These are phyloP conservation scores for Coniella lustricola DNA, from an alignment of 2,329 filamentous ascomycete species.

Conservation along the genomic window DNA sequence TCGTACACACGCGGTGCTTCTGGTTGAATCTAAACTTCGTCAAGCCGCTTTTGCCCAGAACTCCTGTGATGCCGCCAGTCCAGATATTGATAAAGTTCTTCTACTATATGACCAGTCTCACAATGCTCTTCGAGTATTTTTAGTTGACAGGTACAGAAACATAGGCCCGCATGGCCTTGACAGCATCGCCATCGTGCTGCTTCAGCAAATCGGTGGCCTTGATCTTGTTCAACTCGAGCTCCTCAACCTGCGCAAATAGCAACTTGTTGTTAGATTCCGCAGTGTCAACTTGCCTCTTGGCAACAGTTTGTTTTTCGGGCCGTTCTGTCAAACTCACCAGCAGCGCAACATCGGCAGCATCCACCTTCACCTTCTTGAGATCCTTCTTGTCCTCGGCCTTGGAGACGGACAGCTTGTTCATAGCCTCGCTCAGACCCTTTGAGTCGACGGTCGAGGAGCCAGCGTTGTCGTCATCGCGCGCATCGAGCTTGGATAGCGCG, in stretches of 20 bases:
- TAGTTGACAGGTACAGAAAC: constrained; percentile 21
- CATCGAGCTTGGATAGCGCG: constrained; percentile 64
- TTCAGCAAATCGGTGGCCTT: constrained; percentile 71
- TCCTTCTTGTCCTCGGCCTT: constrained; percentile 36
- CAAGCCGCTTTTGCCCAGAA: no score
- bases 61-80: neutral
- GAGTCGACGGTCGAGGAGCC: constrained; percentile 54
- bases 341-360: constrained; percentile 61
- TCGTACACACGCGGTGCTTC: no score
- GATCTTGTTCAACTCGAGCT: constrained; percentile 63
- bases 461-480: constrained; percentile 38
- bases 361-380: constrained; percentile 63
- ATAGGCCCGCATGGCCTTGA: constrained; percentile 59
- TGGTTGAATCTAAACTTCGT: no score
- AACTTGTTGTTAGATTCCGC: neutral
- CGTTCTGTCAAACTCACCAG: no score
- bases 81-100: neutral
- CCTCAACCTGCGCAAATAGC: constrained; percentile 47
- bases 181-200: constrained; percentile 61
- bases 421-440: constrained; percentile 64
- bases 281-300: no score
- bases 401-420: constrained; percentile 50
- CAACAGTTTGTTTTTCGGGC: no score
- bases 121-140: neutral
- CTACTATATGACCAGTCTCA: neutral